Conservation (phyloP, 768 basidiomycete species). For the Leccinum boreale region DNA sequence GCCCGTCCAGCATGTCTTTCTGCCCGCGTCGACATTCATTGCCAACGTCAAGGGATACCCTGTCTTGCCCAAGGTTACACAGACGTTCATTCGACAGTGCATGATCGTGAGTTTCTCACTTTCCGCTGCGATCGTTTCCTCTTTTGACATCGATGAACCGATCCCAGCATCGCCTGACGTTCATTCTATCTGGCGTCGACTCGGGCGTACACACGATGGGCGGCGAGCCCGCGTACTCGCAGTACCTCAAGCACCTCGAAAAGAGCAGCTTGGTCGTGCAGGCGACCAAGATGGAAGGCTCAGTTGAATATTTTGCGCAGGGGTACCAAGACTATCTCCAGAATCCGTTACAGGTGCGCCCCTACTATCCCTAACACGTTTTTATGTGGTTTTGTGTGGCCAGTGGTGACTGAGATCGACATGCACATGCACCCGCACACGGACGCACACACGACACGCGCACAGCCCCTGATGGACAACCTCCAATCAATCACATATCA, state of each 20-base stretch:
- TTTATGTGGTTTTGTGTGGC: background rate
- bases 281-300: constrained; percentile 62
- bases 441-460: constrained; percentile 26
- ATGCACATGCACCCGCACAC: background rate
- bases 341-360: constrained; percentile 80
- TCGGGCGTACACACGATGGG: constrained; percentile 70
- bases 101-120: constrained; percentile 62
- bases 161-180: constrained; percentile 76
- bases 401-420: background rate
- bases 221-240: constrained; percentile 82
- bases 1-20: constrained; percentile 82
- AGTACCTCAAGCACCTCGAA: constrained; percentile 84
- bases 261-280: constrained; percentile 68
- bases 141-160: constrained; percentile 15
- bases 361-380: background rate
- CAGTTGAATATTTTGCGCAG: constrained; percentile 85
- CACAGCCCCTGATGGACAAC: constrained; percentile 94
- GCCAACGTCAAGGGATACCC: constrained; percentile 96
- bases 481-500: constrained; percentile 94
- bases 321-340: constrained; percentile 96
- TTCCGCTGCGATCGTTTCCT: constrained; percentile 1
- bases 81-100: constrained; percentile 84
- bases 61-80: constrained; percentile 90
- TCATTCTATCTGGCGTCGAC: constrained; percentile 74
- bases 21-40: constrained; percentile 90